Base-by-base conservation (phyloP, 176 grass and related monocot genomes). In the Elymus sibiricus region DNA sequence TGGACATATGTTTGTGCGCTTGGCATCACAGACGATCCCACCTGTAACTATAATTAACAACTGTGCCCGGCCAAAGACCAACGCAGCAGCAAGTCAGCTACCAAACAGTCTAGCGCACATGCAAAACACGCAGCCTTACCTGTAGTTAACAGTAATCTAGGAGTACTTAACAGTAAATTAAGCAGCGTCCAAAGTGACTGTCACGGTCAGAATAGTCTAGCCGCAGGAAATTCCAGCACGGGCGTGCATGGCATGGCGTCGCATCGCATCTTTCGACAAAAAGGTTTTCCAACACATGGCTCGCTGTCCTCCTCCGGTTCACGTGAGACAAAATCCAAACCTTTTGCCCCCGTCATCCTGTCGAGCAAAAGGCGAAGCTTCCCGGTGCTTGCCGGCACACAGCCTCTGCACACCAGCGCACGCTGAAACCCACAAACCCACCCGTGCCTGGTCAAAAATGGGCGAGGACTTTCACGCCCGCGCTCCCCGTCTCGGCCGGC, bases 311-410 rank as follows among this genome's bases (percentile, higher is more conserved):
- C 88, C 77, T 70, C 55, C 6, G 79, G 79, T 56, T 60, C 80
- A 84, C 89, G 85, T 84, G 89, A 79, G 59, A 35, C 46, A 58
- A 83, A 79, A 76, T 49, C 10, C 47, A 67, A 11, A 9, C 13
- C 7, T 6, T 37, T 65, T 65, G 6, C 42, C 16, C 39, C 9
- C 73, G 24, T 9, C 73, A 17, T 19, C 58, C 15, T 84, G 89
- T 87, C 89, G 67, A 78, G 59, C 80, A 84, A 90, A 84, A 74
- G 85, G 16, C 34, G 67, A 68, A 84, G 85, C 89, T 80, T 90
- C 80, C 37, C 85, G 46, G 76, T 8, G 25, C 27, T 74, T 62
- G 80, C 74, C 75, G 55, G 38, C 78, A 26, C 34, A 61, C 68
- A 70, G 55, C n/a, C 76, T 15, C 31, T 78, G 51, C 75, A 4